Conservation (phyloP, 192 early-diverging fungal species). For the Gryganskiella cystojenkinii region DNA sequence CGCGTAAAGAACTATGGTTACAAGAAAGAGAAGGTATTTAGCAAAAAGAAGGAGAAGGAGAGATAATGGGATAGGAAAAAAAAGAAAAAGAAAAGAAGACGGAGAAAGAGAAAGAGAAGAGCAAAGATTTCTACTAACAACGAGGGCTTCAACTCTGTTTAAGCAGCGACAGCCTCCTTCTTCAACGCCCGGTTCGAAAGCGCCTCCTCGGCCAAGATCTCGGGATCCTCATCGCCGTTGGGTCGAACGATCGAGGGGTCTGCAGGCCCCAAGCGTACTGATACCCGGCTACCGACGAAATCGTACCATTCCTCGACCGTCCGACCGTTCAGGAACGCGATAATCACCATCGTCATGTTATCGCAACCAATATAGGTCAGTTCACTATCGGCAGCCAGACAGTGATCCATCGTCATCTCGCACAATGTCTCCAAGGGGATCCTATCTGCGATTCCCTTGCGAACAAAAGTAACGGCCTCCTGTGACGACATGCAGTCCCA, state of each 20-base stretch:
- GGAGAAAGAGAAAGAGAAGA: no score
- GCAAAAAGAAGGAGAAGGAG: neutral
- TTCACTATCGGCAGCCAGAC: conserved; percentile 90
- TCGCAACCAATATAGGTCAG: conserved; percentile 96
- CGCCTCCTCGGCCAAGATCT: conserved; percentile 14
- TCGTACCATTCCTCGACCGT: conserved; percentile 83
- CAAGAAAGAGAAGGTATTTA: neutral
- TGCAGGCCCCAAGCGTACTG: conserved; percentile 28
- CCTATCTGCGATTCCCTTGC: conserved; percentile 71
- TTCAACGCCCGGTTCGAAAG: no score
- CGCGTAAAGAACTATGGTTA: neutral
- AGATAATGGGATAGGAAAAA: neutral
- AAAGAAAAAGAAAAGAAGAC: neutral
- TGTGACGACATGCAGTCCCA: conserved; percentile 98
- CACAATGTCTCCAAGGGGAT: conserved; percentile 74
- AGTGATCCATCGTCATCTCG: conserved; percentile 93
- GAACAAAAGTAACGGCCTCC: conserved; percentile 89
- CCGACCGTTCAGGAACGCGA: conserved; percentile 85
- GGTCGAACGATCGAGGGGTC: conserved; percentile 9
- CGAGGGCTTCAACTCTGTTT: no score
- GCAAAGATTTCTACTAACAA: no score
- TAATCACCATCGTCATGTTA: conserved; percentile 98
- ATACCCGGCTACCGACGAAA: conserved; percentile 47
- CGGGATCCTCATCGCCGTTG: conserved; percentile 48
- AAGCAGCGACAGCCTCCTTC: no score